Conservation (phyloP, 345 rosid species). For the Syzygium oleosum region DNA sequence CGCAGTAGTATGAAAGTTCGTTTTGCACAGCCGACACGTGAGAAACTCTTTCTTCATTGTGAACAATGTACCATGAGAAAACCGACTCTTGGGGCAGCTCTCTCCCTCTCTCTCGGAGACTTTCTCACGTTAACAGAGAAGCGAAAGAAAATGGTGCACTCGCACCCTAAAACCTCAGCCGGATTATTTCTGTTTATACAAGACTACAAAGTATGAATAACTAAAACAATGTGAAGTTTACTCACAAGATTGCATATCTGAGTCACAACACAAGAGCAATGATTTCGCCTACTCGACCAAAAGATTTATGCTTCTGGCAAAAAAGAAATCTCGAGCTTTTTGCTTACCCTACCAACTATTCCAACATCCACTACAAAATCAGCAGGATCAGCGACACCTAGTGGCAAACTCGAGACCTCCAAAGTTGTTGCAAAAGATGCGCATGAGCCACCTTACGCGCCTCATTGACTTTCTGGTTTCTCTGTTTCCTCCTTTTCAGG, state of each 20-base stretch:
- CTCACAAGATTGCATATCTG: not conserved
- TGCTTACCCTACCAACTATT: not conserved
- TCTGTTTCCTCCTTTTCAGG: conserved; percentile 28
- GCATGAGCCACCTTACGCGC: not conserved
- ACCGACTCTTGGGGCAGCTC: not conserved
- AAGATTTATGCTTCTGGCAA: not conserved
- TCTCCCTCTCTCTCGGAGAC: not conserved
- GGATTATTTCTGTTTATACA: not conserved
- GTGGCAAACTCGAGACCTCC: not conserved
- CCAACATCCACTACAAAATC: not conserved
- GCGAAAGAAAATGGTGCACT: not conserved
- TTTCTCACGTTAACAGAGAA: not conserved
- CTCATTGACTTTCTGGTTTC: conserved; percentile 14
- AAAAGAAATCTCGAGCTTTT: not conserved
- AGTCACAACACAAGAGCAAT: not conserved
- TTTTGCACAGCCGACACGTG: not conserved
- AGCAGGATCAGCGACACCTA: not conserved
- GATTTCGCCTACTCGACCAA: not conserved
- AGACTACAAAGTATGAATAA: not conserved
- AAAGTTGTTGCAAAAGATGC: not conserved
- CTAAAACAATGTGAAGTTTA: not conserved
- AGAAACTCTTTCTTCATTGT: not conserved
- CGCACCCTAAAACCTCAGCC: not conserved
- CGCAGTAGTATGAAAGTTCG: accelerated
- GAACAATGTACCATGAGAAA: not conserved